These are phyloP conservation scores for Colletotrichum ledebouriae DNA, from an alignment of 2,329 filamentous ascomycete genomes.

Conservation along the genomic window DNA sequence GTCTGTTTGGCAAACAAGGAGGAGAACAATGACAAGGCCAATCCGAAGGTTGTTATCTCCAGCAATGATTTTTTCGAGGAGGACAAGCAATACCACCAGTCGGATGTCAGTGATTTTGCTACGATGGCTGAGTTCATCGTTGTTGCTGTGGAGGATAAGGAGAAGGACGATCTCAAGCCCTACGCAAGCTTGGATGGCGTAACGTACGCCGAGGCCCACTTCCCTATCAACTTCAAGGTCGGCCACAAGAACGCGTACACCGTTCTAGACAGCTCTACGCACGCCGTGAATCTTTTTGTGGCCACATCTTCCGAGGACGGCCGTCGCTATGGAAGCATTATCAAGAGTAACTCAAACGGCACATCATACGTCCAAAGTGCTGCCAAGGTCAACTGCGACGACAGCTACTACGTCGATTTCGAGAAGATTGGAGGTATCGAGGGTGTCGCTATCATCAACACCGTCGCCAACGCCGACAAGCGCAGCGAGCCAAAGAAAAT, in stretches of 20 bases:
- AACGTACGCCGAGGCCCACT: conserved; percentile 84
- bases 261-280: conserved; percentile 92
- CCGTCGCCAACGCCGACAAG: conserved; percentile 80
- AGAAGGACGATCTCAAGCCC: conserved; percentile 77
- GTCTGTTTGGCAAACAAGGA: conserved; percentile 70
- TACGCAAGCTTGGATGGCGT: conserved; percentile 88
- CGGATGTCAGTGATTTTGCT: conserved; percentile 85
- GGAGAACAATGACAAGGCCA: conserved; percentile 73
- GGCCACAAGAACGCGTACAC: conserved; percentile 88
- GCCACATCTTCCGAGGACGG: conserved; percentile 77
- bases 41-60: conserved; percentile 77
- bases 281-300: conserved; percentile 94
- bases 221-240: conserved; percentile 87
- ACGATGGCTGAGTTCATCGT: conserved; percentile 98
- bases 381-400: conserved; percentile 84
- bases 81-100: conserved; percentile 71
- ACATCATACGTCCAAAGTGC: conserved; percentile 93
- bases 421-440: conserved; percentile 95
- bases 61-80: conserved; percentile 84
- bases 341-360: conserved; percentile 99
- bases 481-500: conserved; percentile 80
- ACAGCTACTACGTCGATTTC: conserved; percentile 87
- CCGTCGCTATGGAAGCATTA: conserved; percentile 83
- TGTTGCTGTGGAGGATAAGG: conserved; percentile 80
- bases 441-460: conserved; percentile 88